Evolutionary conservation across 352 stramenopile species (phyloP), one percentile per base, ranked within the genome.

Genomic region (Phytophthora citrophthora): DNA sequence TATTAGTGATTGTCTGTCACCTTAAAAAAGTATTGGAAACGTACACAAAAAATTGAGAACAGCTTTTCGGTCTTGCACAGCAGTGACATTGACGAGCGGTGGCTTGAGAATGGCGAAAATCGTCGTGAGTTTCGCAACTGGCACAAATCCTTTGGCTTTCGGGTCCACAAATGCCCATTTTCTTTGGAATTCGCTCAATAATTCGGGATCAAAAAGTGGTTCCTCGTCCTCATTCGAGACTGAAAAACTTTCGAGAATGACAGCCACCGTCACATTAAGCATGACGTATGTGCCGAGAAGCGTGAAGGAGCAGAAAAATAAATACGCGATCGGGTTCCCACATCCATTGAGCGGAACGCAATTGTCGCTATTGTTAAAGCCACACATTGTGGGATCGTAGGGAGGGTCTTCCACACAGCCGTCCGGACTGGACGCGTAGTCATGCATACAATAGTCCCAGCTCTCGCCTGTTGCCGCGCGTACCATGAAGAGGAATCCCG

Each of bases 231-330:
- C 78, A 13, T 91, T 80, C 5, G 81, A 90, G 49, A 77, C 67
- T 5, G 81, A 92, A 72, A 98, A 98, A 26, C 89, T 86, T 46
- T 98, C 90, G 11, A 98, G 80, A 46, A 98, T 96, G 23, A 98
- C 90, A n/a, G 89, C 93, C n/a, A 98, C 95, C 38, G 96, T 98
- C 54, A 98, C 69, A 62, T 98, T 98, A 16, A 98, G 77, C 69
- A 97, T 90, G 11, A 98, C 81, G 50, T 95, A 98, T n/a, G 85
- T 96, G 9, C 98, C 77, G 15, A 98, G 79, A 32, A 98, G 59
- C 10, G 90, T 97, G 65, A 98, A 98, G 18, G 79, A 72, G 55
- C 79, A 89, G 61, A 93, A 91, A 66, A 94, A 96, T 10, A 80
- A 27, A 47, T 77, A 93, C 2, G 88, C 72, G 24, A 83, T 54